Percentiles rank a stretch among this genome's conserved stretches.
Conservation (phyloP, 768 basidiomycete genomes). For the Suillus spraguei region DNA sequence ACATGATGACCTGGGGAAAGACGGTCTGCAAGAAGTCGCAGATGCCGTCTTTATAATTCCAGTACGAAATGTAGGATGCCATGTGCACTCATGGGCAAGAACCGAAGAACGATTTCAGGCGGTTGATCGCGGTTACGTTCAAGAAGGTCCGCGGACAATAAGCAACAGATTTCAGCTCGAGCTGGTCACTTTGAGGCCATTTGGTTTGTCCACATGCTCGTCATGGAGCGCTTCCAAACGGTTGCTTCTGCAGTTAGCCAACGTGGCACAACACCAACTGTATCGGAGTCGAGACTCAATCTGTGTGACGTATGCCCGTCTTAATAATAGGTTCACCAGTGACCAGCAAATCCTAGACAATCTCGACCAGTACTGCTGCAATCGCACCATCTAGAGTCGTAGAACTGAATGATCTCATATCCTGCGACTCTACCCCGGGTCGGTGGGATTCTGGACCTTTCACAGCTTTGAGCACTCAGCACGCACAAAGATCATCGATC, state of each 20-base stretch:
- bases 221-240: background rate
- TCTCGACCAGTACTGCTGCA: background rate
- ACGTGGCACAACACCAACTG: background rate
- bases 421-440: background rate
- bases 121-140: background rate
- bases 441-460: background rate
- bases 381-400: background rate
- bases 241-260: background rate
- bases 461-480: background rate
- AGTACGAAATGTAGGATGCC: background rate
- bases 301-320: too few species aligned
- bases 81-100: conserved; percentile 1
- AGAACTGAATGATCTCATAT: background rate
- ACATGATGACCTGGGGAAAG: conserved; percentile 34
- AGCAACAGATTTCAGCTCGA: background rate
- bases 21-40: conserved; percentile 25
- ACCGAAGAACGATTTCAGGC: background rate
- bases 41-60: conserved; percentile 16
- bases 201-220: background rate
- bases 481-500: background rate
- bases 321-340: too few species aligned
- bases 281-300: too few species aligned
- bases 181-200: background rate
- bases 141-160: background rate
- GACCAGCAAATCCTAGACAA: background rate